Evolutionary conservation across 495 filamentous ascomycete species (phyloP), one percentile per base, ranked within the genome.

Genomic region (Aspergillus heteromorphus): DNA sequence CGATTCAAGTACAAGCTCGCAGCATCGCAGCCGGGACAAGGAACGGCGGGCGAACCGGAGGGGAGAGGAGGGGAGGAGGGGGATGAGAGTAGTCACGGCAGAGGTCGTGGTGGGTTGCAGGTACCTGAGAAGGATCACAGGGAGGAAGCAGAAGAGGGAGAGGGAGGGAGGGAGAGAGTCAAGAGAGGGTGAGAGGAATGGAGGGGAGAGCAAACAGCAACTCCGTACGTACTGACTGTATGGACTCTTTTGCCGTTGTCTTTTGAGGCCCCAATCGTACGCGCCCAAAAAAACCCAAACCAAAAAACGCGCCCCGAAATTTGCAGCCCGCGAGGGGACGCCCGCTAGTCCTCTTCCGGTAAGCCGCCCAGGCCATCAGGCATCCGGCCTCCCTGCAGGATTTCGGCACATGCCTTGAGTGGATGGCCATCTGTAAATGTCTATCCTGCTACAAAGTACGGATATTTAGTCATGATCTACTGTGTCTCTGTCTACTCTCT

Each of bases 21-120:
- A 57, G 54, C 61, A 60, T 63, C 45, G 53, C 57, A 56, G 48
- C 56, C 48, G 51, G 17, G 38, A 13, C 18, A 42, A 29, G 23
- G 51, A 55, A 42, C 60, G 41, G 55, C 53, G 21, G 45, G 23
- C 48, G 45, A 45, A 49, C 49, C 36, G 41, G 30, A 60, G 40
- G 45, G 51, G 45, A 13, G 48, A 40, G 21, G 52, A 21, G 18
- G 36, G 49, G 38, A 49, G 16, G 23, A 13, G 42, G 20, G 17
- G 23, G 13, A 14, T 27, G 27, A 20, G 25, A 9, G 13, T 29
- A 47, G 23, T 10, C 17, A 21, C 18, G 20, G 40, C 16, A 21
- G 40, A 10, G 13, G 20, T 40, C 36, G 16, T 3, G 16, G 36
- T 2, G 16, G 36, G 36, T n/a, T n/a, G n/a, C n/a, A n/a, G n/a